phyloP scores from a whole-genome alignment of 2,329 filamentous ascomycete species.

The Aureobasidium sp. region DNA sequence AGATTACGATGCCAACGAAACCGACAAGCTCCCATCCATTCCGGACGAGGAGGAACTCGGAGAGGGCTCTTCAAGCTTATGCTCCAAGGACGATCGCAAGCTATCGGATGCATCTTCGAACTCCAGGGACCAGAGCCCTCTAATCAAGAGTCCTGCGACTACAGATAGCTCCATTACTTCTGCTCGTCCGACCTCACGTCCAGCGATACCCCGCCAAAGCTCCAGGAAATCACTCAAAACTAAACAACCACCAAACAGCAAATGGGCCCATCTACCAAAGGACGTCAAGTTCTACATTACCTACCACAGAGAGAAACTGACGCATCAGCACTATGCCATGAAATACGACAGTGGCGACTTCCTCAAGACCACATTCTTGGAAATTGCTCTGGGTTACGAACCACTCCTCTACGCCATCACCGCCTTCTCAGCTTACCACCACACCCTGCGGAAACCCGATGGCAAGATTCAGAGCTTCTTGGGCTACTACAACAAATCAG shows the following conservation, averaged over 20 bases:
- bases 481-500: constrained; percentile 82
- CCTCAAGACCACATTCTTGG: constrained; percentile 63
- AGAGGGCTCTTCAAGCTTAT: constrained; percentile 27
- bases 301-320: constrained; percentile 73
- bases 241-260: constrained; percentile 16
- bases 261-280: constrained; percentile 33
- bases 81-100: constrained; percentile 27
- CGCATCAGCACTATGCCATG: constrained; percentile 74
- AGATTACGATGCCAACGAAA: constrained; percentile 37
- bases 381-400: constrained; percentile 68
- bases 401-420: constrained; percentile 79
- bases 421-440: constrained; percentile 83
- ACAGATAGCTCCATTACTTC: constrained; percentile 3
- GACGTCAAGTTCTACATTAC: constrained; percentile 72
- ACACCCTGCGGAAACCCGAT: constrained; percentile 61
- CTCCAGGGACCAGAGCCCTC: neutral
- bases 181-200: constrained; percentile 6
- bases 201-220: constrained; percentile 13
- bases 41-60: constrained; percentile 42
- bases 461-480: constrained; percentile 77
- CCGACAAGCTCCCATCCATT: constrained; percentile 36
- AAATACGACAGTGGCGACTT: constrained; percentile 66
- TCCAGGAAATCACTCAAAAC: constrained; percentile 18
- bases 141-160: constrained; percentile 10
- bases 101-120: constrained; percentile 33